Conservation (phyloP, 768 basidiomycete species). For the Podaxis sp. region DNA sequence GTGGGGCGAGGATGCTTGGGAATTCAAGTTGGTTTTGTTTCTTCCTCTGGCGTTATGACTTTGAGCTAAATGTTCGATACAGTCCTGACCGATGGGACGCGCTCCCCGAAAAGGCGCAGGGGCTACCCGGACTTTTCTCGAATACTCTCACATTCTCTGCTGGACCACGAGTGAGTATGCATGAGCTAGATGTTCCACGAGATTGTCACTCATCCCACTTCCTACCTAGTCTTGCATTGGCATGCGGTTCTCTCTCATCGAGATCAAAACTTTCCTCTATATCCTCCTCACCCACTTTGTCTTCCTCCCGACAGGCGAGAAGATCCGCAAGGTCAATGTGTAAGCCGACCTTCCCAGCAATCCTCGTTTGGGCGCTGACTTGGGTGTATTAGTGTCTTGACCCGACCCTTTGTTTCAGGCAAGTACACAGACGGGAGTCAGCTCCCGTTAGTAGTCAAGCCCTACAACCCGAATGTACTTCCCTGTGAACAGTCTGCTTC, state of each 20-base stretch:
- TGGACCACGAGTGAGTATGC: slow-evolving; percentile 67
- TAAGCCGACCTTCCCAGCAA: slow-evolving; percentile 30
- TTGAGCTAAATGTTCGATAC: neutral
- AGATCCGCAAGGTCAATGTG: slow-evolving; percentile 61
- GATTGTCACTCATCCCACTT: neutral
- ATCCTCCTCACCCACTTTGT: slow-evolving; percentile 66
- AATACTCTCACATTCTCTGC: slow-evolving; percentile 77
- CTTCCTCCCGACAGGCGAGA: slow-evolving; percentile 52
- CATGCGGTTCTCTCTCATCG: slow-evolving; percentile 78
- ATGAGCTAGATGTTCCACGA: slow-evolving; percentile 1
- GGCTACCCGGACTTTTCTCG: slow-evolving; percentile 69
- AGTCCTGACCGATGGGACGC: slow-evolving; percentile 84
- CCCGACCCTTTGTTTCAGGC: slow-evolving; percentile 58
- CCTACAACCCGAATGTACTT: slow-evolving; percentile 18
- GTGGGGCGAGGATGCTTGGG: slow-evolving; percentile 83
- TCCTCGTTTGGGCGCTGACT: neutral
- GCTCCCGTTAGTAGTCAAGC: slow-evolving; percentile 55
- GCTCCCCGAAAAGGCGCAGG: slow-evolving; percentile 64
- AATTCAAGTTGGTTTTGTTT: slow-evolving; percentile 58
- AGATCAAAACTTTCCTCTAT: slow-evolving; percentile 77
- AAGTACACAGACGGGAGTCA: slow-evolving; percentile 58
- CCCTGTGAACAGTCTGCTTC: neutral
- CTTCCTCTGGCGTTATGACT: neutral
- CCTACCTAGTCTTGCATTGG: slow-evolving; percentile 78
- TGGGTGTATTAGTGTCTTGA: slow-evolving; percentile 48